Evolutionary conservation across 1,284 basidiomycete species (phyloP).

Genomic region (Cryptococcus sp.): DNA sequence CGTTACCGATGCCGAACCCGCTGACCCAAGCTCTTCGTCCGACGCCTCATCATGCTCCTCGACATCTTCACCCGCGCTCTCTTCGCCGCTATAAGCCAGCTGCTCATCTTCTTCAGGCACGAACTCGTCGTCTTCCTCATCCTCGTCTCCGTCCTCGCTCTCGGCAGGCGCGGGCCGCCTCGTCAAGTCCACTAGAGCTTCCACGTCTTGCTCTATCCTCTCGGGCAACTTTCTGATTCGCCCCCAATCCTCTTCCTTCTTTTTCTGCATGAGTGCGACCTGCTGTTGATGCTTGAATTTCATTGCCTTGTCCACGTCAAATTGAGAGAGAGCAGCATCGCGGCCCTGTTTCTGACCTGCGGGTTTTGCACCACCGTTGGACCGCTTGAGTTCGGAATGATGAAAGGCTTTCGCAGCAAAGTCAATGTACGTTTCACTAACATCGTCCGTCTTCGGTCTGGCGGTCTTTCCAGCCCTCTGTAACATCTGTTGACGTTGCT

Average conservation of each 20-base stretch:
- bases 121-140: conserved; percentile 19
- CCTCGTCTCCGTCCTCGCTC: conserved; percentile 18
- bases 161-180: conserved; percentile 1
- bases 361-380: conserved; percentile 33
- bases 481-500: conserved; percentile 24
- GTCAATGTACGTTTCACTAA: conserved; percentile 38
- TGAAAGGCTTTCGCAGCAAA: conserved; percentile 33
- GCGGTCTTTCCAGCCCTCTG: conserved; percentile 24
- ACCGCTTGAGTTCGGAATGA: conserved; percentile 26
- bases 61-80: conserved; percentile 19
- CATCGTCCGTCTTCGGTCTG: conserved; percentile 9
- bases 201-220: conserved; percentile 23
- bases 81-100: conserved; percentile 19
- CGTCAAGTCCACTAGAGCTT: conserved; percentile 5
- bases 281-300: conserved; percentile 22
- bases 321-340: conserved; percentile 21
- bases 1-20: background rate
- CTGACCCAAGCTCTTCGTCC: conserved; percentile 8
- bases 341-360: conserved; percentile 36
- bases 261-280: conserved; percentile 6
- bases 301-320: conserved; percentile 23
- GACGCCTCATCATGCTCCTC: conserved; percentile 11
- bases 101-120: conserved; percentile 16
- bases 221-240: conserved; percentile 24
- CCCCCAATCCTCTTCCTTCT: conserved; percentile 37